Percentiles rank a stretch among this genome's conserved stretches.
phyloP scores from a whole-genome alignment of 2,329 filamentous ascomycete species.

The Hymenoscyphus scutula region DNA sequence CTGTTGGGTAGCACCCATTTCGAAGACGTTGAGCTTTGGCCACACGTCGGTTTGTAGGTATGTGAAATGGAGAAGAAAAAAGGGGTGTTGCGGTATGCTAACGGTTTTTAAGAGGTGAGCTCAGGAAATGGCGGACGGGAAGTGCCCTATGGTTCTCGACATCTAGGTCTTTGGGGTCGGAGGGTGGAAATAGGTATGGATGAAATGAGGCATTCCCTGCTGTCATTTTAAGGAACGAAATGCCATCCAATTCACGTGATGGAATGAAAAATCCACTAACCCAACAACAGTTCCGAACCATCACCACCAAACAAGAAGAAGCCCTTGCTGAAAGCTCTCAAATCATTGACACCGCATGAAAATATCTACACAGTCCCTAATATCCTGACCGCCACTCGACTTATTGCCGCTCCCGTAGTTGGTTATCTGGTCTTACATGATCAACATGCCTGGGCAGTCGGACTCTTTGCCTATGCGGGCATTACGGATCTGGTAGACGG shows the following conservation, averaged over 20 bases:
- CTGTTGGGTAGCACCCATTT: background rate
- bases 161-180: background rate
- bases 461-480: slow-evolving; percentile 88
- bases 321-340: slow-evolving; percentile 30
- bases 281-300: background rate
- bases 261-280: background rate
- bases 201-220: background rate
- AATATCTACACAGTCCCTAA: slow-evolving; percentile 98
- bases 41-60: background rate
- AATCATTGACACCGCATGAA: slow-evolving; percentile 56
- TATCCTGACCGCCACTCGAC: slow-evolving; percentile 80
- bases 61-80: background rate
- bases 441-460: slow-evolving; percentile 73
- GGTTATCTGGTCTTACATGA: slow-evolving; percentile 88
- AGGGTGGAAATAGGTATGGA: slow-evolving; percentile 6
- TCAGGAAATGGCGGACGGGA: background rate
- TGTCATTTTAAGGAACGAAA: background rate
- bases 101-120: background rate
- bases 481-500: slow-evolving; percentile 91
- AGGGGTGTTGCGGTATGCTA: background rate
- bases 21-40: background rate
- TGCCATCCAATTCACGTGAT: background rate
- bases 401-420: slow-evolving; percentile 77
- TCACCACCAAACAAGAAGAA: slow-evolving; percentile 10
- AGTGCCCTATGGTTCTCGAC: slow-evolving; percentile 5